Conservation (phyloP, 2,329 filamentous ascomycete genomes). For the Colletotrichum plurivorum region DNA sequence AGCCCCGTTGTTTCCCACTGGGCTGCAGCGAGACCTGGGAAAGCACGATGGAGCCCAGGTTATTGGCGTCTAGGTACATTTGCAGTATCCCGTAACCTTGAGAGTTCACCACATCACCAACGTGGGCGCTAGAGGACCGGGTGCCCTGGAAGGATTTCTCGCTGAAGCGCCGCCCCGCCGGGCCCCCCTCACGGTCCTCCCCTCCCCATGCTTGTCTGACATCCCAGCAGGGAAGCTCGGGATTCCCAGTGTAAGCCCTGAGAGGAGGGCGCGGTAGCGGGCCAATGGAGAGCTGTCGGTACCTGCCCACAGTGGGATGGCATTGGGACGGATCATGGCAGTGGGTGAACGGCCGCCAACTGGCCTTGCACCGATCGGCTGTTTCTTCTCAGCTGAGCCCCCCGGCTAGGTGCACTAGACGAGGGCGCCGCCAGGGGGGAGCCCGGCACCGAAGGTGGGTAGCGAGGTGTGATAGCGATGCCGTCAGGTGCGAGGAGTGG, state of each 20-base stretch:
- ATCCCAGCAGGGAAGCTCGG: constrained; percentile 3
- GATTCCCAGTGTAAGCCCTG: neutral
- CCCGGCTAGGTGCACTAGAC: neutral
- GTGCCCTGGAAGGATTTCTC: constrained; percentile 19
- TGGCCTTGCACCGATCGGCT: constrained; percentile 10
- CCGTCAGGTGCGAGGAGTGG: constrained; percentile 9
- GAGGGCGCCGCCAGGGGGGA: neutral
- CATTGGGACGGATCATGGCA: too few relatives aligned
- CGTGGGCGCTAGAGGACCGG: neutral
- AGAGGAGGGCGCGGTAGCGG: neutral
- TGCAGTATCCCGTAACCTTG: too few relatives aligned
- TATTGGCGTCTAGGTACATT: too few relatives aligned
- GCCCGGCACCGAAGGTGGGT: constrained; percentile 9
- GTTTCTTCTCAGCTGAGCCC: constrained; percentile 5
- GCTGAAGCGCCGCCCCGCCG: constrained; percentile 7
- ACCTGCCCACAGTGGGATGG: neutral
- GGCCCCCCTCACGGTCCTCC: constrained; percentile 11
- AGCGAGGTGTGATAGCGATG: constrained; percentile 10
- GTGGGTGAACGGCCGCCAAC: too few relatives aligned
- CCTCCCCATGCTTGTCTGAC: neutral
- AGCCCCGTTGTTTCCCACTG: neutral
- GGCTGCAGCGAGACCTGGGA: neutral
- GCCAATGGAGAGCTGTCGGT: constrained; percentile 1
- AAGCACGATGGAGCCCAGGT: too few relatives aligned
- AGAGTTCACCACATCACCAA: neutral